Conservation (phyloP, 1,284 basidiomycete species). For the Apiotrichum laibachii region DNA sequence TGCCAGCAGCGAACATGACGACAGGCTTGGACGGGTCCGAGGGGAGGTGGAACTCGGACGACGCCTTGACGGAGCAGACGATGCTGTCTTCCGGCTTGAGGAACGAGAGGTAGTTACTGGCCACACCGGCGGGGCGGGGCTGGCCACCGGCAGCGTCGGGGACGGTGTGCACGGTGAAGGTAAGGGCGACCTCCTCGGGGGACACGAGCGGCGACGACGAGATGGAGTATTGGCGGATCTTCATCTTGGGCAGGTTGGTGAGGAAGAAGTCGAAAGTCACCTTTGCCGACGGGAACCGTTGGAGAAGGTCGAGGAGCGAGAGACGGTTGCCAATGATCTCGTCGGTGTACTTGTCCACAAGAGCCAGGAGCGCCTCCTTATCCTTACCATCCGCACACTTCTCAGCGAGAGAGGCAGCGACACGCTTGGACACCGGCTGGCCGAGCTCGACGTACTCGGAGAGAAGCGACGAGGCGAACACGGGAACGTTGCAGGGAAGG, state of each 20-base stretch:
- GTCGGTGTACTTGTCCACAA: slow-evolving; percentile 18
- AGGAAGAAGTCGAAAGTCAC: slow-evolving; percentile 38
- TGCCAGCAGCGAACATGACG: slow-evolving; percentile 57
- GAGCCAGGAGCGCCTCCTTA: slow-evolving; percentile 4
- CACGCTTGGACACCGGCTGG: slow-evolving; percentile 30
- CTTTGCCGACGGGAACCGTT: slow-evolving; percentile 45
- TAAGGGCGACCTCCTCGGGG: slow-evolving; percentile 54
- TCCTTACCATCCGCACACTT: slow-evolving; percentile 7
- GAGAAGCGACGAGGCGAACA: slow-evolving; percentile 51
- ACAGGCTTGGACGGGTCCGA: slow-evolving; percentile 54
- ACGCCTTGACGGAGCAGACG: slow-evolving; percentile 55
- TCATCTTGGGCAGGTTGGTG: slow-evolving; percentile 23
- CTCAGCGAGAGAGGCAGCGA: slow-evolving; percentile 22
- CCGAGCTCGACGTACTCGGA: slow-evolving; percentile 57
- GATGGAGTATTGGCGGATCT: slow-evolving; percentile 41
- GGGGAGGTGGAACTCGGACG: slow-evolving; percentile 56
- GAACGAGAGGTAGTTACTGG: slow-evolving; percentile 56
- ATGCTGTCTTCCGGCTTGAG: slow-evolving; percentile 54
- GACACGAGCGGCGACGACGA: slow-evolving; percentile 58
- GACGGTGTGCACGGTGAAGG: slow-evolving; percentile 55
- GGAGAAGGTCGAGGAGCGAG: slow-evolving; percentile 53
- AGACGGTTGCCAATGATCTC: slow-evolving; percentile 48
- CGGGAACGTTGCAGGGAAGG: slow-evolving; percentile 52
- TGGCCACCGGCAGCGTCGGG: slow-evolving; percentile 39
- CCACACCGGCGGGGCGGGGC: slow-evolving; percentile 54